Evolutionary conservation across 2,329 filamentous ascomycete genomes (phyloP).

Genomic region (Stenocarpella maydis): DNA sequence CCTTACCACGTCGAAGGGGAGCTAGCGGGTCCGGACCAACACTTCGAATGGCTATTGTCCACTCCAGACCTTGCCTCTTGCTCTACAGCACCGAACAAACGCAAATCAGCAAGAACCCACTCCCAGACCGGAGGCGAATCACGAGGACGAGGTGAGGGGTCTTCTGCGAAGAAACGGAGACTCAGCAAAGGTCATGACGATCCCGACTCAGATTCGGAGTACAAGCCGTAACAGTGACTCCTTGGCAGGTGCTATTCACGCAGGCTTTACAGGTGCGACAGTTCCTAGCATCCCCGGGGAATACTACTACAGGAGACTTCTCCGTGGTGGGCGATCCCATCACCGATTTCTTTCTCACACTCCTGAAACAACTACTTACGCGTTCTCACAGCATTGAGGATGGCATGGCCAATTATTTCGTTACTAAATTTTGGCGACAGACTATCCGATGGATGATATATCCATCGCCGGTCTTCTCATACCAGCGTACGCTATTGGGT

Average conservation of each 20-base stretch:
- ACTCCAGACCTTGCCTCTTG: too few species aligned
- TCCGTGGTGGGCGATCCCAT: not conserved
- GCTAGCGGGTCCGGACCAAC: too few species aligned
- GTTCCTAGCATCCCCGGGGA: too few species aligned
- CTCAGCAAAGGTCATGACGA: not conserved
- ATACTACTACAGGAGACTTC: not conserved
- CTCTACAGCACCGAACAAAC: too few species aligned
- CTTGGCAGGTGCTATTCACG: too few species aligned
- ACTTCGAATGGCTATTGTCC: too few species aligned
- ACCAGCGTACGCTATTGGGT: not conserved
- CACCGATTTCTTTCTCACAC: too few species aligned
- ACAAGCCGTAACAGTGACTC: not conserved
- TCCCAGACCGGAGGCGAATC: not conserved
- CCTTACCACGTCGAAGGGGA: too few species aligned
- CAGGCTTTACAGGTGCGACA: too few species aligned
- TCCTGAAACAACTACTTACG: too few species aligned
- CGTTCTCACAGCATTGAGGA: not conserved
- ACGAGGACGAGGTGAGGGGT: not conserved
- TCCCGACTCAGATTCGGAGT: too few species aligned
- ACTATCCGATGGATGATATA: not conserved
- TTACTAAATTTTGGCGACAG: not conserved
- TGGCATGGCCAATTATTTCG: not conserved
- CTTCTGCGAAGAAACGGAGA: not conserved
- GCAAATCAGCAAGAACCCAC: too few species aligned
- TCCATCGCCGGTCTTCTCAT: not conserved